These are phyloP conservation scores for Protomyces inundatus DNA, from an alignment of 1,139 yeast genomes.

Conservation along the genomic window DNA sequence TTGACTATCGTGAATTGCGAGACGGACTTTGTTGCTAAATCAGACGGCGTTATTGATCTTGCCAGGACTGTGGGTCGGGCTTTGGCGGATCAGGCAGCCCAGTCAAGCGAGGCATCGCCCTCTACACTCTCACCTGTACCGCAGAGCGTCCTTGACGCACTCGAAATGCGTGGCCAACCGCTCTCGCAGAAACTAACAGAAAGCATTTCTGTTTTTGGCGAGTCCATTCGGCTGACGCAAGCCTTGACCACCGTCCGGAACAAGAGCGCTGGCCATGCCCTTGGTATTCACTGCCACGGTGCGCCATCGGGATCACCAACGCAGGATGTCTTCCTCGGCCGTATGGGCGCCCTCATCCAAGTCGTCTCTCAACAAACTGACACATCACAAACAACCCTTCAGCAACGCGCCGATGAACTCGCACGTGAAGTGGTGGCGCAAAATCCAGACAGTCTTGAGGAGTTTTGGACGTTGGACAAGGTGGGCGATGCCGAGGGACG, in stretches of 20 bases:
- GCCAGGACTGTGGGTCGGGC: slow-evolving; percentile 2
- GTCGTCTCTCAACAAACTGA: background rate
- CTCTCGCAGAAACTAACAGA: slow-evolving; percentile 5
- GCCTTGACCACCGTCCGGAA: background rate
- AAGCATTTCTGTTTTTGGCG: slow-evolving; percentile 19
- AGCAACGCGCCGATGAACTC: slow-evolving; percentile 7
- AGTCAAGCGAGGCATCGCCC: background rate
- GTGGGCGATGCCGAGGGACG: slow-evolving; percentile 15
- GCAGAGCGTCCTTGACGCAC: background rate
- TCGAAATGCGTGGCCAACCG: background rate
- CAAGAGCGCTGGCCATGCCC: background rate
- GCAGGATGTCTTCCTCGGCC: slow-evolving; percentile 4
- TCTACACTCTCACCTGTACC: background rate
- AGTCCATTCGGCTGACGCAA: background rate
- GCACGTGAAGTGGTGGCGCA: slow-evolving; percentile 28
- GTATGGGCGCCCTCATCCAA: slow-evolving; percentile 13
- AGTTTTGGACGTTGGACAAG: slow-evolving; percentile 18
- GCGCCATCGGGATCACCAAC: slow-evolving; percentile 1
- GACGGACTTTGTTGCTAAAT: slow-evolving; percentile 28
- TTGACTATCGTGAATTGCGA: slow-evolving; percentile 24
- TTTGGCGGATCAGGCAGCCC: background rate
- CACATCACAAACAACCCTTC: background rate
- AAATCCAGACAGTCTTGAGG: slow-evolving; percentile 24
- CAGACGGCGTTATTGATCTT: slow-evolving; percentile 4
- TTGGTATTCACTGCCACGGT: slow-evolving; percentile 22